A percentile compares a stretch with the other conserved stretches of the same genome.
These are phyloP conservation scores for Clonostachys solani DNA, from an alignment of 2,329 filamentous ascomycete genomes.

Conservation along the genomic window DNA sequence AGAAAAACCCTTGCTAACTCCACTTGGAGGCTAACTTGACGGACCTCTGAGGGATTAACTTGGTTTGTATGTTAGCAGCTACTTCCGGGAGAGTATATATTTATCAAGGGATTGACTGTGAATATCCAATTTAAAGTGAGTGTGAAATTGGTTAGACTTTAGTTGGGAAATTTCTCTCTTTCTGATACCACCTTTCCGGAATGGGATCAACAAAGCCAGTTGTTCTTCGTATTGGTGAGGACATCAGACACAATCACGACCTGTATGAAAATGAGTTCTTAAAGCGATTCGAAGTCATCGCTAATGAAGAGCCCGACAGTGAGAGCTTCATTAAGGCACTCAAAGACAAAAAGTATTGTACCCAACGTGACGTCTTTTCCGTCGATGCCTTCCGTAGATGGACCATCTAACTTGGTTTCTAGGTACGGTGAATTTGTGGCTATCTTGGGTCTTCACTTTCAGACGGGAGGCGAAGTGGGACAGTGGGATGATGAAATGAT, in stretches of 20 bases:
- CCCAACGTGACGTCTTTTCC: too few species aligned
- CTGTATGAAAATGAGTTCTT: conserved; percentile 30
- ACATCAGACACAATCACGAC: conserved; percentile 40
- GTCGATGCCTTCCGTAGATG: background rate
- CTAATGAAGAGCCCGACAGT: conserved; percentile 26
- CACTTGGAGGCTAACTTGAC: too few species aligned
- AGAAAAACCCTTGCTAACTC: too few species aligned
- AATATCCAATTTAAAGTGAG: too few species aligned
- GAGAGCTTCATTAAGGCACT: conserved; percentile 32
- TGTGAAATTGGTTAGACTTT: too few species aligned
- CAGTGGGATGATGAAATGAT: conserved; percentile 56
- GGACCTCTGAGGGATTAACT: too few species aligned
- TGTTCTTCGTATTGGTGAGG: conserved; percentile 38
- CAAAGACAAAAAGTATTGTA: conserved; percentile 23
- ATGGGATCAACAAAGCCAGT: conserved; percentile 14
- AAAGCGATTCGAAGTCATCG: conserved; percentile 31
- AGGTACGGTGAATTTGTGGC: conserved; percentile 24
- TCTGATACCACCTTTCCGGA: too few species aligned
- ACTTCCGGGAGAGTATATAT: too few species aligned
- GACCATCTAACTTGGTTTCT: background rate
- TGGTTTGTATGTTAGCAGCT: too few species aligned
- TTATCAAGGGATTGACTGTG: too few species aligned
- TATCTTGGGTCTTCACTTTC: conserved; percentile 53
- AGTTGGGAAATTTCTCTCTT: too few species aligned
- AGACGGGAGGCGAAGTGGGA: conserved; percentile 58